These are phyloP conservation scores for Haplographium delicatum DNA, from an alignment of 495 filamentous ascomycete species.

Conservation along the genomic window DNA sequence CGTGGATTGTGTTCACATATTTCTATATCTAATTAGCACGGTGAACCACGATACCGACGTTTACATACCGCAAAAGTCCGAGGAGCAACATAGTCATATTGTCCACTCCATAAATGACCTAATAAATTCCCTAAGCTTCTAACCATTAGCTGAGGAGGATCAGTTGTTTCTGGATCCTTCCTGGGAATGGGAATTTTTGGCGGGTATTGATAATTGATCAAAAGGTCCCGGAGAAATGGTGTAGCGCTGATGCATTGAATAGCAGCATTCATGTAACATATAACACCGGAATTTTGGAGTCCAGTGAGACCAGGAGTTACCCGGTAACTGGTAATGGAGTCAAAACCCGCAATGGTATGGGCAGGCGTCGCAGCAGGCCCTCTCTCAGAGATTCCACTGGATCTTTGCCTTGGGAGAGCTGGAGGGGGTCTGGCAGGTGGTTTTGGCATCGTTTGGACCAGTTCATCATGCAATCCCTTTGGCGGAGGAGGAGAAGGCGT, in stretches of 20 bases:
- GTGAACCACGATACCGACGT: not conserved
- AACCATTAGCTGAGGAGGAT: slow-evolving; percentile 72
- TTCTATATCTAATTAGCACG: slow-evolving; percentile 16
- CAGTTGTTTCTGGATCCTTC: slow-evolving; percentile 58
- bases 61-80: slow-evolving; percentile 58
- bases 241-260: slow-evolving; percentile 81
- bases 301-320: slow-evolving; percentile 49
- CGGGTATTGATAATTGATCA: slow-evolving; percentile 49
- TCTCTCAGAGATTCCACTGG: slow-evolving; percentile 78
- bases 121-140: slow-evolving; percentile 72
- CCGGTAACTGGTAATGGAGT: slow-evolving; percentile 10
- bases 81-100: slow-evolving; percentile 46
- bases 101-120: slow-evolving; percentile 60
- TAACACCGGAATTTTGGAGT: slow-evolving; percentile 71
- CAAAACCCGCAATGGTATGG: slow-evolving; percentile 31
- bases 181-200: slow-evolving; percentile 36
- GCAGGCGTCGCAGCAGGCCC: slow-evolving; percentile 39
- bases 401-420: slow-evolving; percentile 76
- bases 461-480: slow-evolving; percentile 24
- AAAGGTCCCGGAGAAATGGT: slow-evolving; percentile 61
- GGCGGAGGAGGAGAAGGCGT: not conserved
- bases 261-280: slow-evolving; percentile 88
- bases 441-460: slow-evolving; percentile 30
- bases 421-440: slow-evolving; percentile 70
- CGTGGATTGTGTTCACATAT: slow-evolving; percentile 32